Percentiles rank a stretch among this genome's conserved stretches.
These are phyloP conservation scores for Solanum chiquidenum DNA, from an alignment of 257 asterid species.

Conservation along the genomic window DNA sequence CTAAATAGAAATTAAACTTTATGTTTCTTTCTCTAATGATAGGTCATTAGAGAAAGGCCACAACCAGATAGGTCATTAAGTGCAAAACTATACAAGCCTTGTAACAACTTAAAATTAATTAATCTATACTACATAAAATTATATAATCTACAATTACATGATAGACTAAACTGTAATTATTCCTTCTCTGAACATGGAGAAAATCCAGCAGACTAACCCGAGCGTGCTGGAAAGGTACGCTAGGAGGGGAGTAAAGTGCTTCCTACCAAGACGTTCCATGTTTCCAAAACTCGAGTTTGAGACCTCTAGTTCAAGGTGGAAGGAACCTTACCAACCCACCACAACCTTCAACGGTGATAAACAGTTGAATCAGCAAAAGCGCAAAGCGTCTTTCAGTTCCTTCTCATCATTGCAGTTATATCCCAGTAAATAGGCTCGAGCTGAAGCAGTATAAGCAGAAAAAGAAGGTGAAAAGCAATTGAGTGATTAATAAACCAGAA, in stretches of 20 bases:
- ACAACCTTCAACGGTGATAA: not conserved
- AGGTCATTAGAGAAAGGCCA: not conserved
- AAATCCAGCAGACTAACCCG: not conserved
- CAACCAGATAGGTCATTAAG: not conserved
- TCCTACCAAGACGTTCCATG: not conserved
- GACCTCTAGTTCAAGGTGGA: not conserved
- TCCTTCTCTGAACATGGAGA: not conserved
- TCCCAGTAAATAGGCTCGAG: constrained; percentile 81
- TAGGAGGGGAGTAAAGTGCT: too few species aligned
- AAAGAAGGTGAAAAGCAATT: not conserved
- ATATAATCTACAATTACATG: not conserved
- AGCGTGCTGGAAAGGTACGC: not conserved
- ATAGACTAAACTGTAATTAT: not conserved
- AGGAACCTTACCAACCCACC: not conserved
- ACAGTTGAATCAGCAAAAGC: constrained; percentile 47
- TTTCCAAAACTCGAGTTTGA: not conserved
- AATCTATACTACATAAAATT: not conserved
- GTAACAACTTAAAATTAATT: not conserved
- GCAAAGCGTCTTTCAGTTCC: constrained; percentile 76
- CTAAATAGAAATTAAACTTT: not conserved
- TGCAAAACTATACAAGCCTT: not conserved
- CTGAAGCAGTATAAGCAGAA: constrained; percentile 24
- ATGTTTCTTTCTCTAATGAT: not conserved
- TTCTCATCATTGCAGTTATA: constrained; percentile 82
- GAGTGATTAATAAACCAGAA: not conserved